These are phyloP conservation scores for Gorgonomyces haynaldii DNA, from an alignment of 192 early-diverging fungal genomes.

Conservation along the genomic window DNA sequence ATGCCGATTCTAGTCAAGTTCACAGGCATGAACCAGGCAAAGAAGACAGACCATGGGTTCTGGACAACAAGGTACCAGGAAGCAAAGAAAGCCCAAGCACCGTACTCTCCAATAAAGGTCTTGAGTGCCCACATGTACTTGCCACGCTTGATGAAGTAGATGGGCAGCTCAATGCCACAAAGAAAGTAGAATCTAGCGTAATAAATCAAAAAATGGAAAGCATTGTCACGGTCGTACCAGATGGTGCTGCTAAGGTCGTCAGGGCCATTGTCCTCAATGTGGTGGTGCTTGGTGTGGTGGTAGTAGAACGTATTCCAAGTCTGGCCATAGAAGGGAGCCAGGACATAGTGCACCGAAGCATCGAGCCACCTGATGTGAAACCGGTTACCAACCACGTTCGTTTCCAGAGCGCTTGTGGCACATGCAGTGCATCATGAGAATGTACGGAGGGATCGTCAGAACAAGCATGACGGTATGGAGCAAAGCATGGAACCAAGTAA, in stretches of 20 bases:
- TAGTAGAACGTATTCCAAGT: conserved; percentile 27
- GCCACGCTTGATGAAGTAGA: conserved; percentile 20
- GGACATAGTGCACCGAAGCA: conserved; percentile 12
- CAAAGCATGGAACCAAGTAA: conserved; percentile 16
- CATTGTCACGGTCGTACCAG: conserved; percentile 26
- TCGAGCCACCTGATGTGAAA: conserved; percentile 5
- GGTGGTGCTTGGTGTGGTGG: conserved; percentile 36
- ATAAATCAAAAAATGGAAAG: conserved; percentile 24
- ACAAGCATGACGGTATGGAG: conserved; percentile 15
- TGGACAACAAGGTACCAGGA: not conserved
- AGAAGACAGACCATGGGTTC: conserved; percentile 14
- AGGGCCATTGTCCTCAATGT: conserved; percentile 28
- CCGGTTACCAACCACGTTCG: not conserved
- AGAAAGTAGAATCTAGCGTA: conserved; percentile 25
- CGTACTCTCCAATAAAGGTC: conserved; percentile 9
- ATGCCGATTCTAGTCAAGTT: conserved; percentile 20
- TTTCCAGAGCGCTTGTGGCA: conserved; percentile 11
- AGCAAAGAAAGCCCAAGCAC: conserved; percentile 1
- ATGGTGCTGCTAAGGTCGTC: conserved; percentile 22
- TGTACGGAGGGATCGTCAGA: conserved; percentile 10
- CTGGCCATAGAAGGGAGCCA: conserved; percentile 21
- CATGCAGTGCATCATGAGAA: conserved; percentile 22
- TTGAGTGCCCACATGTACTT: conserved; percentile 3
- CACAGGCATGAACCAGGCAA: conserved; percentile 17
- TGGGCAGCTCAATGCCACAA: conserved; percentile 13